Conservation (phyloP, 345 rosid genomes). For the Hibiscus tridactylites region DNA sequence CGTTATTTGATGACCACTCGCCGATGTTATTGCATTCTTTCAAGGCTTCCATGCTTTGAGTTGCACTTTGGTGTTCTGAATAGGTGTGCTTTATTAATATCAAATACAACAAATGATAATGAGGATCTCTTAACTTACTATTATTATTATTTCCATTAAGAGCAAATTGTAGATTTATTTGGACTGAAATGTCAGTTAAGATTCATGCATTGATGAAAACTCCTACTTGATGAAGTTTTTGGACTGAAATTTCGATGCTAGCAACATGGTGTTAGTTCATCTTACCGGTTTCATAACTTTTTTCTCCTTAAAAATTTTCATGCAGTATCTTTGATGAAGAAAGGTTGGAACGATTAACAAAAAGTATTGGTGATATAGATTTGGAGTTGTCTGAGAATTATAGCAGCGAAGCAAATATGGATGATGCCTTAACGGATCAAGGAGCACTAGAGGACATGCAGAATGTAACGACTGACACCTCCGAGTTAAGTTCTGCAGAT, state of each 20-base stretch:
- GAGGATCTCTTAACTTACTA: neutral
- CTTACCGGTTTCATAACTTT: constrained; percentile 6
- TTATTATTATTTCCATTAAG: neutral
- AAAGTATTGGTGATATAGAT: constrained; percentile 45
- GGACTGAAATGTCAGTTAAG: neutral
- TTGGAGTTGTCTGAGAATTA: constrained; percentile 31
- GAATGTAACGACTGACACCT: constrained; percentile 20
- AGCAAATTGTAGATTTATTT: neutral
- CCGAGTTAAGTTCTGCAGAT: constrained; percentile 26
- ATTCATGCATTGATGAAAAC: neutral
- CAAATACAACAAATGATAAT: neutral
- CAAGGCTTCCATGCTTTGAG: constrained; percentile 91
- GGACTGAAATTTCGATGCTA: neutral
- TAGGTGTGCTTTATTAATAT: constrained; percentile 35
- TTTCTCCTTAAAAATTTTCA: neutral
- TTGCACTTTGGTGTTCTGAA: constrained; percentile 84
- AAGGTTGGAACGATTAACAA: constrained; percentile 76
- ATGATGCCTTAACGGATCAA: constrained; percentile 19
- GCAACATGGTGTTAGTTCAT: constrained; percentile 4
- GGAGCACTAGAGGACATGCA: constrained; percentile 21
- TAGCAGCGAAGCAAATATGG: constrained; percentile 28
- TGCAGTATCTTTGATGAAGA: constrained; percentile 80
- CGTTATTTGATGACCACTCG: constrained; percentile 71
- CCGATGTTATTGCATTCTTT: constrained; percentile 94
- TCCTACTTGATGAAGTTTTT: neutral